Evolutionary conservation across 805 yeast genomes (phyloP).

Genomic region (Citeromyces nyonsensis): DNA sequence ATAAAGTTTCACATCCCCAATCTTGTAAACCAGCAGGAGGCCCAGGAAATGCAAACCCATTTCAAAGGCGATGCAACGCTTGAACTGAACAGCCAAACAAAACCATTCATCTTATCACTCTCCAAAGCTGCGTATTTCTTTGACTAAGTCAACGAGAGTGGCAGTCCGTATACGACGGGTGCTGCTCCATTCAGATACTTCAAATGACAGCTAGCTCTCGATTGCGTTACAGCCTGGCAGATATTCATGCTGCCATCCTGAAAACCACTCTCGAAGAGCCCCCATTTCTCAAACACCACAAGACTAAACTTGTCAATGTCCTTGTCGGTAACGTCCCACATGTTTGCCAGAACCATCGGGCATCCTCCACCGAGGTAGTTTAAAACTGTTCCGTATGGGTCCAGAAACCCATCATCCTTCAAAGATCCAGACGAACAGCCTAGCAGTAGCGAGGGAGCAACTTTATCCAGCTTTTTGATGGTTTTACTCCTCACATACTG

Average conservation of each 20-base stretch:
- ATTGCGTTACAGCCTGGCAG: constrained; percentile 37
- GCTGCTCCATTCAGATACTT: constrained; percentile 82
- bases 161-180: constrained; percentile 83
- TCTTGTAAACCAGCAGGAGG: no score
- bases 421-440: constrained; percentile 87
- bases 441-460: constrained; percentile 53
- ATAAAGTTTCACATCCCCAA: no score
- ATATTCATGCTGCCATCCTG: constrained; percentile 15
- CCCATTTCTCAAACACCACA: constrained; percentile 50
- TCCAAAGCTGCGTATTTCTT: constrained; percentile 12
- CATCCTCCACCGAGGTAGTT: constrained; percentile 71
- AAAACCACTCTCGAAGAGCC: constrained; percentile 21
- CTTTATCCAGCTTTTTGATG: constrained; percentile 22
- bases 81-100: no score
- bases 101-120: constrained; percentile 12
- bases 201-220: constrained; percentile 58
- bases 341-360: constrained; percentile 68
- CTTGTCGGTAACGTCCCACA: constrained; percentile 96
- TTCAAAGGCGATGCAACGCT: no score
- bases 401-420: constrained; percentile 37
- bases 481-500: constrained; percentile 49
- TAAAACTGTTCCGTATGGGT: constrained; percentile 62
- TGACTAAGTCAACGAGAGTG: constrained; percentile 20
- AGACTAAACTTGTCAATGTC: constrained; percentile 75
- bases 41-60: no score